Base-by-base conservation (phyloP, 1,139 yeast genomes). In the Protomyces arabidopsidicola region DNA sequence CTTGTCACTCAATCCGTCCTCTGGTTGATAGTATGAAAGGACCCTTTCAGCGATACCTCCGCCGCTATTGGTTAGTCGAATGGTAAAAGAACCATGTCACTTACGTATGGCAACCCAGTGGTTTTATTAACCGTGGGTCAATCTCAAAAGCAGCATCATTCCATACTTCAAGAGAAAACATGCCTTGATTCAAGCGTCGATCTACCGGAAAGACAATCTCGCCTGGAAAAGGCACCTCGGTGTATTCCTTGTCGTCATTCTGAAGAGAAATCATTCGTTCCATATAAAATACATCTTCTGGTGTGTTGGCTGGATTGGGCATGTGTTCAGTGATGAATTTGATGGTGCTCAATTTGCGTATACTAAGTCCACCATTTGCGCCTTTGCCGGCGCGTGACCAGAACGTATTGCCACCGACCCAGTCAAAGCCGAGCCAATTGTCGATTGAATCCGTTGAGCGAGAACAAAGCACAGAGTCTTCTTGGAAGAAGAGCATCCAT, bases 271-370 rank as follows among this genome's bases (percentile, higher is more conserved):
- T 6, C 48, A 42, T 42, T 12, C 22, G 24, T 16, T 56, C 42
- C 53, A 55, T 58, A 45, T 51, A 58, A 52, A 55, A 58, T 18
- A 58, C 62, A 52, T 58, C 62, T 31, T 58, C 62, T 9, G 62
- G 56, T 20, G 20, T 34, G 18, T 58, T 38, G 55, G 27, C 42
- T 8, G 51, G 51, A 27, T 38, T 52, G 3, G 52, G 45, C 9
- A 55, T 55, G 27, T 24, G 27, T 14, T 58, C 52, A n/a, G 62
- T 58, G 45, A 58, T 51, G 22, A 16, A 12, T 39, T 53, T 38
- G 56, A 58, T 38, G 42, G 45, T 42, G 53, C 62, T 58, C 56
- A 58, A 12, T 18, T 35, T 51, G 35, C 62, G 51, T 4, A 58
- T 16, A 14, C 56, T 50, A 18, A 58, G 39, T 2, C 62, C 62